A percentile compares a stretch with the other conserved stretches of the same genome.
Evolutionary conservation across 2,329 filamentous ascomycete species (phyloP).

Genomic region (Dactylellina haptotyla): DNA sequence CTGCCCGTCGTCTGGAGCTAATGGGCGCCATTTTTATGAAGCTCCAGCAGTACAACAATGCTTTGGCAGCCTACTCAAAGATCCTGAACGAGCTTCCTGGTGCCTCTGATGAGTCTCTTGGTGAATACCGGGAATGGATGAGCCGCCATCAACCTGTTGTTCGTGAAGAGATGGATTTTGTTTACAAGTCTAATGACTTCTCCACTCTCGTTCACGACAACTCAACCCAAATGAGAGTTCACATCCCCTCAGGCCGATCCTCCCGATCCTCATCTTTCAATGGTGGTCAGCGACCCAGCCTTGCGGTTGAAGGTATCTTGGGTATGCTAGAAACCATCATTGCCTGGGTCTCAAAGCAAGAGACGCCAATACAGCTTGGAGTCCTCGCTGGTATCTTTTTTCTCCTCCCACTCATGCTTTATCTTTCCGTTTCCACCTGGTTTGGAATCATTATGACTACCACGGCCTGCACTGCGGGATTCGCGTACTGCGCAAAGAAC

Average conservation of each 20-base stretch:
- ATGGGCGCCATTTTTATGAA: slow-evolving; percentile 57
- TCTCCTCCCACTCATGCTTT: slow-evolving; percentile 40
- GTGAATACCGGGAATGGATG: slow-evolving; percentile 49
- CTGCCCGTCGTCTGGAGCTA: slow-evolving; percentile 54
- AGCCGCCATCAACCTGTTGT: slow-evolving; percentile 42
- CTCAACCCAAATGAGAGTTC: slow-evolving; percentile 37
- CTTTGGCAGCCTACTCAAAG: slow-evolving; percentile 47
- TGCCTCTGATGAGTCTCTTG: slow-evolving; percentile 30
- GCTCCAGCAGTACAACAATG: slow-evolving; percentile 56
- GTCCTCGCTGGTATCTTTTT: slow-evolving; percentile 45
- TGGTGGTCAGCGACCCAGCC: slow-evolving; percentile 12
- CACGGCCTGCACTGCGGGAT: slow-evolving; percentile 36
- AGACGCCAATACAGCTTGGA: slow-evolving; percentile 44
- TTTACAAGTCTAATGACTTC: slow-evolving; percentile 48
- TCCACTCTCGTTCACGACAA: slow-evolving; percentile 38
- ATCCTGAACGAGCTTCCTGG: slow-evolving; percentile 48
- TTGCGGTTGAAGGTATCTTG: slow-evolving; percentile 31
- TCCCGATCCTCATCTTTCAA: slow-evolving; percentile 43
- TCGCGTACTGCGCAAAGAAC: slow-evolving; percentile 39
- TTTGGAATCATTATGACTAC: slow-evolving; percentile 48
- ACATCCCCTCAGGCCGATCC: slow-evolving; percentile 35
- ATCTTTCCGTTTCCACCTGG: slow-evolving; percentile 44
- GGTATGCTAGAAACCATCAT: slow-evolving; percentile 33
- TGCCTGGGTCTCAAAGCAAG: slow-evolving; percentile 42
- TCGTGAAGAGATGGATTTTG: slow-evolving; percentile 52